These are phyloP conservation scores for Phytophthora macrochlamydospora DNA, from an alignment of 352 stramenopile species.

Conservation along the genomic window DNA sequence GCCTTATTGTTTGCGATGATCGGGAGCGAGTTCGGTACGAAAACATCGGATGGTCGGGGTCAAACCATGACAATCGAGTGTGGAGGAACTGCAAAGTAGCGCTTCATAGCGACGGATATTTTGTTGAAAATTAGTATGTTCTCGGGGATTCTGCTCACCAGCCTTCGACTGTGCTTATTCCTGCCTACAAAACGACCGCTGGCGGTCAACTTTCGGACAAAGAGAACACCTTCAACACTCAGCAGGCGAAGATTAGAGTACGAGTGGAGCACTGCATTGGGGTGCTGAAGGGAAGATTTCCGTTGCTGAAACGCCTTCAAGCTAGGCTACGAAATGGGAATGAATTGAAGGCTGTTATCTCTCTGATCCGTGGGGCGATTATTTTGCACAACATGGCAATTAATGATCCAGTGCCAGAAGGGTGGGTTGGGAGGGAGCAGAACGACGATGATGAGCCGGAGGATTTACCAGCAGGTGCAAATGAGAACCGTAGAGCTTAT, in stretches of 20 bases:
- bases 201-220: not conserved
- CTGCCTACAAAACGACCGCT: not conserved
- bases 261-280: not conserved
- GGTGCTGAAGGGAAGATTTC: not conserved
- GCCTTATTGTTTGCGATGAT: not conserved
- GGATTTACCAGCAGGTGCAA: not conserved
- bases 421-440: not conserved
- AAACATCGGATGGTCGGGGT: constrained; percentile 2
- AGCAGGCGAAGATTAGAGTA: not conserved
- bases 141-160: constrained; percentile 11
- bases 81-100: constrained; percentile 3
- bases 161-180: constrained; percentile 1
- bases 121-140: constrained; percentile 9
- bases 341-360: not conserved
- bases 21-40: not conserved
- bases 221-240: not conserved
- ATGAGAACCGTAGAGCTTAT: not conserved
- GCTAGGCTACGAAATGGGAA: not conserved
- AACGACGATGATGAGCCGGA: not conserved
- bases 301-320: not conserved
- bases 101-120: not conserved
- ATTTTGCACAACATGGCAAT: not conserved
- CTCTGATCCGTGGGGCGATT: not conserved
- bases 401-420: not conserved
- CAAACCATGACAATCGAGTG: constrained; percentile 6